A percentile compares a stretch with the other conserved stretches of the same genome.
Evolutionary conservation across 768 basidiomycete species (phyloP).

Genomic region (Leccinum rimulosum): DNA sequence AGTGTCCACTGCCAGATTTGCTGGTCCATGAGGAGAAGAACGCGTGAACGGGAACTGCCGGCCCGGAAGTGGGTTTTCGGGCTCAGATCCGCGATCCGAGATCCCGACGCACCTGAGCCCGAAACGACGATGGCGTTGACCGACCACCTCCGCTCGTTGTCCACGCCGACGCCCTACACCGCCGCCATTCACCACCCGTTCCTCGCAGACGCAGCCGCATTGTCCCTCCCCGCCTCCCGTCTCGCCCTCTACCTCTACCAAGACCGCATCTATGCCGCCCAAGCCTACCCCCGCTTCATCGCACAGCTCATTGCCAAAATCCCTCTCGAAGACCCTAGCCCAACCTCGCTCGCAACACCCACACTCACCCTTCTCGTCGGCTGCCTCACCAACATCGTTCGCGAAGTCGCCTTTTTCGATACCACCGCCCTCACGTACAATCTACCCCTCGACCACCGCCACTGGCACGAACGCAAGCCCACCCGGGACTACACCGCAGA

Average conservation of each 20-base stretch:
- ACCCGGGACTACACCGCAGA: slow-evolving; percentile 73
- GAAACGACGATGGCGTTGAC: slow-evolving; percentile 10
- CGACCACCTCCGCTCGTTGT: slow-evolving; percentile 37
- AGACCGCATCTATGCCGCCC: slow-evolving; percentile 71
- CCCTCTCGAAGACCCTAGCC: slow-evolving; percentile 33
- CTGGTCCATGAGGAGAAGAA: slow-evolving; percentile 10
- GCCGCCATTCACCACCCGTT: slow-evolving; percentile 57
- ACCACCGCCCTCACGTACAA: slow-evolving; percentile 43
- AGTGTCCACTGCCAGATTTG: slow-evolving; percentile 52
- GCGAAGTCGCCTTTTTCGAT: slow-evolving; percentile 61
- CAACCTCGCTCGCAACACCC: slow-evolving; percentile 26
- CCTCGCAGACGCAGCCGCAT: slow-evolving; percentile 53
- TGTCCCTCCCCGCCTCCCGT: slow-evolving; percentile 43
- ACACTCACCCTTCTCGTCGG: slow-evolving; percentile 47
- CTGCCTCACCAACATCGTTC: slow-evolving; percentile 56
- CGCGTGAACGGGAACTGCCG: not conserved
- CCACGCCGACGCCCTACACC: slow-evolving; percentile 38
- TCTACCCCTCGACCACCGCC: slow-evolving; percentile 38
- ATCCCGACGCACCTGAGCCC: too few species aligned
- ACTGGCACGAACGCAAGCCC: slow-evolving; percentile 52
- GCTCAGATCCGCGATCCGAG: too few species aligned
- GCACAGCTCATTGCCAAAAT: slow-evolving; percentile 62
- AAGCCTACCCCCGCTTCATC: slow-evolving; percentile 73
- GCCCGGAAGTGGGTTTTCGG: too few species aligned
- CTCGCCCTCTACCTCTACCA: slow-evolving; percentile 68